Evolutionary conservation across 176 grass and related monocot species (phyloP), one percentile per base, ranked within the genome.

Genomic region (Bolboschoenus planiculmis): DNA sequence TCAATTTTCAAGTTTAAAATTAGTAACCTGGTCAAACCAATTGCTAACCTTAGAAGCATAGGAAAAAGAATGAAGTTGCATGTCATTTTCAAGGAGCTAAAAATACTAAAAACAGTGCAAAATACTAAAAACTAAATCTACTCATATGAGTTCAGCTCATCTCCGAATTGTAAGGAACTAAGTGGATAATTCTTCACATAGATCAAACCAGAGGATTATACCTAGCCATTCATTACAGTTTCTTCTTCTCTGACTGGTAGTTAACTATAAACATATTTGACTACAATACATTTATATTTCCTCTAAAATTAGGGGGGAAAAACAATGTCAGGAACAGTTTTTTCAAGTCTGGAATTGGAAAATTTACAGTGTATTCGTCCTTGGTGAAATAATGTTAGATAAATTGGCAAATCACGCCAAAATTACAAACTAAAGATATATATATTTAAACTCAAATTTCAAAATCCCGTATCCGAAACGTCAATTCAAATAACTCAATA

Each of bases 1-100:
- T 77, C 63, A 81, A 86, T 77, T 48, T 82, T 27, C 58, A 62
- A 58, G 39, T 8, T 51, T 51, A 27, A 36, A 72, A 48, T 56
- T 55, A 23, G 34, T 1, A 21, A 27, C 35, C 0, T 13, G 21
- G 44, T 46, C 27, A 56, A 43, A 56, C 4, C 27, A 50, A 84
- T 29, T 71, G 40, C 39, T 40, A 75, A 78, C 78, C 21, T 56
- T 40, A 23, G 34, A 48, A 81, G 43, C n/a, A 33, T 24, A 46
- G 55, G 23, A 65, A 27, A 66, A 83, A 11, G 33, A 33, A 77
- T 53, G 72, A 31, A 77, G 27, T 77, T 77, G 72, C 46, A 33
- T 53, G 72, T 77, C 26, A 53, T 50, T 77, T 77, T 77, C 72
- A 77, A 53, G 11, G 26, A 77, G 43, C 72, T 77, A 34, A 15